Percentiles rank a stretch among this genome's conserved stretches.
Evolutionary conservation across 805 yeast genomes (phyloP).

Genomic region (Candida easanensis): DNA sequence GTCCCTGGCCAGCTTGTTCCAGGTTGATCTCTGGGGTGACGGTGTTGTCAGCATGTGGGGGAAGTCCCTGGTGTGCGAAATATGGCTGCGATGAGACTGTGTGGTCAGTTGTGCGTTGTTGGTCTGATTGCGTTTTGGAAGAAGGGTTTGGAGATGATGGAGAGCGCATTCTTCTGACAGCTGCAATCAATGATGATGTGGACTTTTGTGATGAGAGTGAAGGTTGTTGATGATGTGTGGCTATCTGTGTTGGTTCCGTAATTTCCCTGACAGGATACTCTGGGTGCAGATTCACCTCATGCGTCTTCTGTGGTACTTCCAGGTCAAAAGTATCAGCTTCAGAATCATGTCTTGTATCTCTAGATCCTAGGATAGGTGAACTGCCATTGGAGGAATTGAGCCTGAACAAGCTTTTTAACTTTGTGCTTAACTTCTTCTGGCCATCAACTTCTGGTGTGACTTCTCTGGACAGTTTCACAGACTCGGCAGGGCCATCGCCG

Average conservation of each 20-base stretch:
- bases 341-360: constrained; percentile 4
- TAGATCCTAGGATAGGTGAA: constrained; percentile 18
- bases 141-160: constrained; percentile 32
- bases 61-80: constrained; percentile 57
- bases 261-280: constrained; percentile 12
- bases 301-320: constrained; percentile 17
- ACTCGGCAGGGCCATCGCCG: neutral
- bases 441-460: constrained; percentile 5
- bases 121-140: constrained; percentile 1
- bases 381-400: constrained; percentile 13
- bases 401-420: constrained; percentile 25
- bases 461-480: neutral
- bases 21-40: constrained; percentile 8
- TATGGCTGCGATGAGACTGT: constrained; percentile 41
- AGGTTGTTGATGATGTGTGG: constrained; percentile 10
- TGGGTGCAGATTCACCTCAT: constrained; percentile 12
- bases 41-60: constrained; percentile 42
- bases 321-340: constrained; percentile 12
- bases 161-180: constrained; percentile 32
- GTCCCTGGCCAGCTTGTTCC: constrained; percentile 24
- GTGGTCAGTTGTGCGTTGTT: neutral
- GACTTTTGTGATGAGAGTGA: constrained; percentile 11
- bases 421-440: constrained; percentile 18
- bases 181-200: constrained; percentile 10
- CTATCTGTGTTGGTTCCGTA: constrained; percentile 3